A percentile compares a stretch with the other conserved stretches of the same genome.
phyloP scores from a whole-genome alignment of 73 alveolate species.

The Tetrahymena malaccensis region DNA sequence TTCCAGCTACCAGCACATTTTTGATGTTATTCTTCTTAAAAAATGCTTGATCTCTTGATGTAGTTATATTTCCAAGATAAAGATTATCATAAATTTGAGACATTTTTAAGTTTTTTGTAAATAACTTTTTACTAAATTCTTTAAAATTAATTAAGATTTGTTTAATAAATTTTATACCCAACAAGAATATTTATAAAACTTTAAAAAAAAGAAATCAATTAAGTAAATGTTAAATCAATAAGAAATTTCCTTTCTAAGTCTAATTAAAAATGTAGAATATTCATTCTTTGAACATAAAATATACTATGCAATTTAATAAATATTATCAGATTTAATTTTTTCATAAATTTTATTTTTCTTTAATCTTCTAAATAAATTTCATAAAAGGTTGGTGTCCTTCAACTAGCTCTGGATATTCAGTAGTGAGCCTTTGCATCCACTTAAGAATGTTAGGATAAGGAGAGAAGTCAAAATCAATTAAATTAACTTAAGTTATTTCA shows the following conservation, averaged over 20 bases:
- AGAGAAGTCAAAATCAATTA: slow-evolving; percentile 32
- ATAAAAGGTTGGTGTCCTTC: neutral
- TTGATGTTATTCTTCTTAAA: neutral
- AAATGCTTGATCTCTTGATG: neutral
- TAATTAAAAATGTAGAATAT: neutral
- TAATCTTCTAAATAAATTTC: neutral
- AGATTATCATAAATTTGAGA: neutral
- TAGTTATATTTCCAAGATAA: neutral
- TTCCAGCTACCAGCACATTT: neutral
- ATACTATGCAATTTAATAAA: neutral
- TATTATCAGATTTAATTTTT: neutral
- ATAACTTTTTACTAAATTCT: neutral
- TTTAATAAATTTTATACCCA: too few species aligned
- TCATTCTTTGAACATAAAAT: neutral
- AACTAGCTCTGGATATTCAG: neutral
- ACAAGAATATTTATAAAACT: neutral
- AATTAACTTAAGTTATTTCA: slow-evolving; percentile 23
- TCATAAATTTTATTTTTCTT: neutral
- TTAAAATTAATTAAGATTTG: neutral
- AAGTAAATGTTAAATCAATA: neutral
- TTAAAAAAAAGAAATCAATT: neutral
- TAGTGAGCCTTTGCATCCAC: slow-evolving; percentile 31
- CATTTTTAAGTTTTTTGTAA: neutral
- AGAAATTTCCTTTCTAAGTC: neutral
- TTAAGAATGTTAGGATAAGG: slow-evolving; percentile 19